A percentile compares a stretch with the other conserved stretches of the same genome.
phyloP scores from a whole-genome alignment of 2,329 filamentous ascomycete genomes.

The Penicillium sp. region DNA sequence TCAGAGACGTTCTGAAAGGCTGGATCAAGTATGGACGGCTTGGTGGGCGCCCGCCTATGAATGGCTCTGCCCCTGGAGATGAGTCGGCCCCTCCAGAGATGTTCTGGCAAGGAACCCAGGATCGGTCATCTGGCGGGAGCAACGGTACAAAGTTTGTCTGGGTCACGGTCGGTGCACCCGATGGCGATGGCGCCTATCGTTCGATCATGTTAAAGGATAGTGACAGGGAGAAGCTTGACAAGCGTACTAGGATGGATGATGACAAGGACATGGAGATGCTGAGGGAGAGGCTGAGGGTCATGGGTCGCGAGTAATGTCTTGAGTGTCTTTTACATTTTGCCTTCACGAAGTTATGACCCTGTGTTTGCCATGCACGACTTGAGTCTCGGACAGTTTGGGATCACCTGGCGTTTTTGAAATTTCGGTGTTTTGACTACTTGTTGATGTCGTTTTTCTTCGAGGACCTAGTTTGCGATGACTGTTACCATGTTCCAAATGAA shows the following conservation, averaged over 20 bases:
- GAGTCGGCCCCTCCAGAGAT: constrained; percentile 30
- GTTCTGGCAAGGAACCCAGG: constrained; percentile 47
- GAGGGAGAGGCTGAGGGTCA: constrained; percentile 31
- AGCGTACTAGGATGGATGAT: constrained; percentile 19
- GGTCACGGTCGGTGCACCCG: constrained; percentile 52
- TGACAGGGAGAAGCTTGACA: constrained; percentile 19
- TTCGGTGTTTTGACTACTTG: not conserved
- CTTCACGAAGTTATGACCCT: constrained; percentile 31
- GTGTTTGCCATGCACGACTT: constrained; percentile 6
- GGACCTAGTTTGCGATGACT: not conserved
- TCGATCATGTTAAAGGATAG: constrained; percentile 38
- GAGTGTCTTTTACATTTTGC: constrained; percentile 9
- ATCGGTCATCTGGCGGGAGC: constrained; percentile 42
- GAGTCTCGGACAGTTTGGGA: not conserved
- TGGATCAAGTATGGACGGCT: constrained; percentile 44
- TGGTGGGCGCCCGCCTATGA: constrained; percentile 35
- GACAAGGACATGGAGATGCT: constrained; percentile 35
- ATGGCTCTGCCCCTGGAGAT: constrained; percentile 14
- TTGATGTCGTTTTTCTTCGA: not conserved
- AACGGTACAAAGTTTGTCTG: constrained; percentile 56
- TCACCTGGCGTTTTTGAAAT: not conserved
- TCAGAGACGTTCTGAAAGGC: constrained; percentile 43
- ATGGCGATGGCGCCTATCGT: constrained; percentile 49
- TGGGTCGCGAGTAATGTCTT: constrained; percentile 25
- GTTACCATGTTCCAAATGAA: not conserved